Evolutionary conservation across 116 monocot species (phyloP).

Genomic region (Phalaenopsis hybrid): DNA sequence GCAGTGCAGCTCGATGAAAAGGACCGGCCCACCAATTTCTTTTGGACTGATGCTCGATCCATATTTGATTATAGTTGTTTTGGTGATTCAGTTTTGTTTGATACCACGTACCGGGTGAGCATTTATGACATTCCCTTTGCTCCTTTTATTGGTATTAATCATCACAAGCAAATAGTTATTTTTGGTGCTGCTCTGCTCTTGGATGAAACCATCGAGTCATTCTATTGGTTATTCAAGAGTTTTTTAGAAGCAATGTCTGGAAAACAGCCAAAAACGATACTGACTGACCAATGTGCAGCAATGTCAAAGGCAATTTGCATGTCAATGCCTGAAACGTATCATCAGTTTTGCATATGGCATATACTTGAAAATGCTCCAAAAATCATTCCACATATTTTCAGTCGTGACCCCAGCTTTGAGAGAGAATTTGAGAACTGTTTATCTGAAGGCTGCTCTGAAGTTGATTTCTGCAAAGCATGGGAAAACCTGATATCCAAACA

Average conservation of each 20-base stretch:
- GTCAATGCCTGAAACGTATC: conserved; percentile 29
- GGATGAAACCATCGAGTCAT: conserved; percentile 49
- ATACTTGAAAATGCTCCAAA: conserved; percentile 31
- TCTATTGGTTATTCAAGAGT: conserved; percentile 48
- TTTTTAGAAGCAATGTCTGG: conserved; percentile 47
- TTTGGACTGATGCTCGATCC: conserved; percentile 50
- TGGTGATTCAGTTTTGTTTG: conserved; percentile 48
- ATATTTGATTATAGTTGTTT: conserved; percentile 44
- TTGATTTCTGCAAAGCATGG: conserved; percentile 37
- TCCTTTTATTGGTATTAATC: conserved; percentile 46
- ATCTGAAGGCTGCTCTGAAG: conserved; percentile 34
- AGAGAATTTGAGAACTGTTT: conserved; percentile 40
- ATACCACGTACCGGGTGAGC: conserved; percentile 39
- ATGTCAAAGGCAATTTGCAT: conserved; percentile 33
- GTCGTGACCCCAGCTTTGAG: conserved; percentile 25
- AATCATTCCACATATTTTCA: conserved; percentile 24
- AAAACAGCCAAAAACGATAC: conserved; percentile 40
- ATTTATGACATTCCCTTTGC: conserved; percentile 44
- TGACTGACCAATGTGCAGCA: conserved; percentile 40
- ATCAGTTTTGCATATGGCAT: conserved; percentile 58
- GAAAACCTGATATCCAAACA: conserved; percentile 25
- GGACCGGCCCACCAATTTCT: conserved; percentile 34
- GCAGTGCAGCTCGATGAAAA: conserved; percentile 49
- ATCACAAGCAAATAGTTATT: conserved; percentile 47
- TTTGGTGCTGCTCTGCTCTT: conserved; percentile 55